Conservation (phyloP, 768 basidiomycete species). For the Phylloporus arenicola region DNA sequence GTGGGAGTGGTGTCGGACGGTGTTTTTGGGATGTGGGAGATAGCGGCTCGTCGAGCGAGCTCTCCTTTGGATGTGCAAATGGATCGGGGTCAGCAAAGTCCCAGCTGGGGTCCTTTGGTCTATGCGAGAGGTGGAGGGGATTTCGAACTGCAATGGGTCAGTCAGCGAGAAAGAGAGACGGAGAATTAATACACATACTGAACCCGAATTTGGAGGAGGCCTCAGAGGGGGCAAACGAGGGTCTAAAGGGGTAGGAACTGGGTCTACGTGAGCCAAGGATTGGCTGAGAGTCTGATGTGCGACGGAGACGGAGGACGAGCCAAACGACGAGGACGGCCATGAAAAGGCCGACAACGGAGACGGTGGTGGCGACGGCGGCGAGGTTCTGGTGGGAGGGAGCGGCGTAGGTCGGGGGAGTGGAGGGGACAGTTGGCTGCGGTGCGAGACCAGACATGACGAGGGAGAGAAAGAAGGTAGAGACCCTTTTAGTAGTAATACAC, state of each 20-base stretch:
- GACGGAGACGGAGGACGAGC: slow-evolving; percentile 24
- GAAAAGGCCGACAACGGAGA: slow-evolving; percentile 21
- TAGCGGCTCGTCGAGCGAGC: background rate
- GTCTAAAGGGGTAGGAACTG: slow-evolving; percentile 12
- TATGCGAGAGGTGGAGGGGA: slow-evolving; percentile 20
- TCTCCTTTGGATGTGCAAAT: slow-evolving; percentile 2
- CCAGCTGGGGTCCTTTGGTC: slow-evolving; percentile 19
- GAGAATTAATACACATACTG: slow-evolving; percentile 15
- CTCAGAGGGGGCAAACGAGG: slow-evolving; percentile 22
- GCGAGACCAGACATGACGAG: background rate
- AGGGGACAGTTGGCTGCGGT: background rate
- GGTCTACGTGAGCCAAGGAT: slow-evolving; percentile 7
- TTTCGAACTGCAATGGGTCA: slow-evolving; percentile 17
- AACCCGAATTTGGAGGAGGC: slow-evolving; percentile 27
- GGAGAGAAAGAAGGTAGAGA: background rate
- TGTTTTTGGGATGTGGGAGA: background rate
- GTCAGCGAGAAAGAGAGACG: background rate
- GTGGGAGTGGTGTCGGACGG: slow-evolving; percentile 13
- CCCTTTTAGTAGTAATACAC: background rate
- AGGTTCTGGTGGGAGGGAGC: slow-evolving; percentile 11
- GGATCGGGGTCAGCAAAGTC: slow-evolving; percentile 31
- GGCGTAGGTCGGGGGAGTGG: slow-evolving; percentile 12
- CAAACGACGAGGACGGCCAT: slow-evolving; percentile 22
- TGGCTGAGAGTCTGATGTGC: background rate
- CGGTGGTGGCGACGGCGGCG: slow-evolving; percentile 24